These are phyloP conservation scores for Exophiala bonariae DNA, from an alignment of 2,329 filamentous ascomycete genomes.

Conservation along the genomic window DNA sequence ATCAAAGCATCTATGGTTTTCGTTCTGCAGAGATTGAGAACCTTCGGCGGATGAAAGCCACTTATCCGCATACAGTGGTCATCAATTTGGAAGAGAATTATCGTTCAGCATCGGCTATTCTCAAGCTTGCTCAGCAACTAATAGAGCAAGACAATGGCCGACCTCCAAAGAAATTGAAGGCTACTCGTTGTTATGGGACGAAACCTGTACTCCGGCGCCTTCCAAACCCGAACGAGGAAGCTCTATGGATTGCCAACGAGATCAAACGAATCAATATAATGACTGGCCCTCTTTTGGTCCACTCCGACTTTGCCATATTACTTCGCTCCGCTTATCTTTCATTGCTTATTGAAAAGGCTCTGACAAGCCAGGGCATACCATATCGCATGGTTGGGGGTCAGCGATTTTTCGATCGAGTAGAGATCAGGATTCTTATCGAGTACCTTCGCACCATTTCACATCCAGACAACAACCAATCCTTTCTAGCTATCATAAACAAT, in stretches of 20 bases:
- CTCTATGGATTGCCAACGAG: slow-evolving; percentile 84
- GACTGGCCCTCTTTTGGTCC: slow-evolving; percentile 70
- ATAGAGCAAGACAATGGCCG: slow-evolving; percentile 86
- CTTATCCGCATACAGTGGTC: slow-evolving; percentile 76
- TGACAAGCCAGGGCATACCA: slow-evolving; percentile 77
- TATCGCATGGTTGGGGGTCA: slow-evolving; percentile 92
- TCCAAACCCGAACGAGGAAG: slow-evolving; percentile 69
- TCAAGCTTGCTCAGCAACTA: slow-evolving; percentile 75
- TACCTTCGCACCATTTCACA: slow-evolving; percentile 85
- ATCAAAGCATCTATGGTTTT: slow-evolving; percentile 98
- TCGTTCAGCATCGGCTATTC: slow-evolving; percentile 81
- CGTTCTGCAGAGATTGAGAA: slow-evolving; percentile 91
- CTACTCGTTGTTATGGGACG: slow-evolving; percentile 78
- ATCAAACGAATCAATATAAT: slow-evolving; percentile 70
- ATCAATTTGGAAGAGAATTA: slow-evolving; percentile 93
- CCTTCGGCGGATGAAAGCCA: slow-evolving; percentile 71
- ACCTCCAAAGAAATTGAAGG: slow-evolving; percentile 75
- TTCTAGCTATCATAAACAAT: slow-evolving; percentile 80
- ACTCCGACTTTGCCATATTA: slow-evolving; percentile 80
- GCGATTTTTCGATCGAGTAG: slow-evolving; percentile 87
- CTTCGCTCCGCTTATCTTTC: slow-evolving; percentile 83
- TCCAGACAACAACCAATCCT: slow-evolving; percentile 81
- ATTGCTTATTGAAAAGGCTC: slow-evolving; percentile 76
- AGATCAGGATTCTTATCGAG: slow-evolving; percentile 84
- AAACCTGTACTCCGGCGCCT: slow-evolving; percentile 78